phyloP scores from a whole-genome alignment of 495 filamentous ascomycete species.

The Hypomontagnella monticulosa region DNA sequence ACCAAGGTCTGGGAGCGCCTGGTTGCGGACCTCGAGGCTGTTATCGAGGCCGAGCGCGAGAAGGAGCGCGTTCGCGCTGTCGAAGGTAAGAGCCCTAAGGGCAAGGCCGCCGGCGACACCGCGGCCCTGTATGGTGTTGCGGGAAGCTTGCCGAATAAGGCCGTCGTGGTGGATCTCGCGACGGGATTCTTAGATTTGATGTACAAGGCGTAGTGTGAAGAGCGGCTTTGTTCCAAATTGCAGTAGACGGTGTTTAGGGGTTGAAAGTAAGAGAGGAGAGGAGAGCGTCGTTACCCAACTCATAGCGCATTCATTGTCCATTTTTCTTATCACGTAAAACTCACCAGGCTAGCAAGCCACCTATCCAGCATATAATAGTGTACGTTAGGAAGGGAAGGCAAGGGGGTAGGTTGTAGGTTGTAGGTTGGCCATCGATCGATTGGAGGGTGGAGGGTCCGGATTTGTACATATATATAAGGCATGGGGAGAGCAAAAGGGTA shows the following conservation, averaged over 20 bases:
- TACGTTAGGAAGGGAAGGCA: conserved; percentile 23
- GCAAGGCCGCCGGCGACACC: conserved; percentile 72
- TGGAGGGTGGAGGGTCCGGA: neutral
- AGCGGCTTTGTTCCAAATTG: neutral
- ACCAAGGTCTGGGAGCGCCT: conserved; percentile 80
- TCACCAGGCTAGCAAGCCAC: neutral
- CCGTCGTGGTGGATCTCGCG: conserved; percentile 88
- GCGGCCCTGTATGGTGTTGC: conserved; percentile 95
- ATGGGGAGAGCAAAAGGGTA: neutral
- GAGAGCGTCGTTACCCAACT: neutral
- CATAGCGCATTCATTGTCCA: too few relatives aligned
- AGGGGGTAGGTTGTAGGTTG: too few relatives aligned
- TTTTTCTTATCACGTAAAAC: neutral
- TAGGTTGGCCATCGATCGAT: neutral
- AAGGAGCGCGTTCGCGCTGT: conserved; percentile 70
- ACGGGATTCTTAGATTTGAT: conserved; percentile 93
- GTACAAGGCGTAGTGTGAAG: conserved; percentile 79
- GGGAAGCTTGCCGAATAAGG: conserved; percentile 93
- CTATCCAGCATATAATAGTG: conserved; percentile 10
- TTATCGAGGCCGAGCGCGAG: conserved; percentile 78
- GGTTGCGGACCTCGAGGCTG: conserved; percentile 77
- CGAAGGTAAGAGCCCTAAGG: conserved; percentile 80
- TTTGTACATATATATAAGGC: conserved; percentile 23
- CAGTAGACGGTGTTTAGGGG: neutral
- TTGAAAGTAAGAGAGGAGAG: neutral